Evolutionary conservation across 1,284 basidiomycete species (phyloP), one percentile per base, ranked within the genome.

Genomic region (Tilletia indica): DNA sequence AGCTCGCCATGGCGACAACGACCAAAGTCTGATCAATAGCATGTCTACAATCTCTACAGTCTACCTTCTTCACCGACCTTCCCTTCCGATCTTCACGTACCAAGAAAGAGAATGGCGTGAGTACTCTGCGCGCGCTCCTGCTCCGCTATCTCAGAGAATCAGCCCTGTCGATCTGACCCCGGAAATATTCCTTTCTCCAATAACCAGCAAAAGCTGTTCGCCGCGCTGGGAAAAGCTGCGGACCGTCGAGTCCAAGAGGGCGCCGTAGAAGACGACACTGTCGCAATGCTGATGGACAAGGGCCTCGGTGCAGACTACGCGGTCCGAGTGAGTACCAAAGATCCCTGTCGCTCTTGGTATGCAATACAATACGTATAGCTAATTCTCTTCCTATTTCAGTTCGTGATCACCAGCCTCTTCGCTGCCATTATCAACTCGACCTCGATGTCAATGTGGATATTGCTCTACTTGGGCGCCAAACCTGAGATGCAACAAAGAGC

Each of bases 401-500:
- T 76, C 31, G 68, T 77, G 64, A 74, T 77, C 73, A 72, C 74
- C 38, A 70, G 69, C 2, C 70, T 79, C 2, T 79, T 79, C 66
- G 77, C 77, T 9, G 76, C 77, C 25, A 77, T 79, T 64, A 76
- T 79, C 71, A 79, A 79, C 73, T 74, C 77, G 45, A 77, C 77
- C 2, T 76, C 74, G 1, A 58, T 79, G 42, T 45, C 73, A 0
- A 70, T 74, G 9, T 79, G 71, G 34, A 38, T 73, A 0, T 48
- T 79, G 5, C 39, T 75, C 38, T 77, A 76, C 68, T 67, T 76
- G 0, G 69, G 68, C 42, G 47, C 74, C 48, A 36, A 70, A 5
- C 71, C 74, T 0, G 69, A 71, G 0, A 16, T 70, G 6, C 69
- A 70, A 1, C 70, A 74, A n/a, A 12, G 48, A 3, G 73, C 77